Evolutionary conservation across 768 basidiomycete species (phyloP).

Genomic region (Leccinum arenicola): DNA sequence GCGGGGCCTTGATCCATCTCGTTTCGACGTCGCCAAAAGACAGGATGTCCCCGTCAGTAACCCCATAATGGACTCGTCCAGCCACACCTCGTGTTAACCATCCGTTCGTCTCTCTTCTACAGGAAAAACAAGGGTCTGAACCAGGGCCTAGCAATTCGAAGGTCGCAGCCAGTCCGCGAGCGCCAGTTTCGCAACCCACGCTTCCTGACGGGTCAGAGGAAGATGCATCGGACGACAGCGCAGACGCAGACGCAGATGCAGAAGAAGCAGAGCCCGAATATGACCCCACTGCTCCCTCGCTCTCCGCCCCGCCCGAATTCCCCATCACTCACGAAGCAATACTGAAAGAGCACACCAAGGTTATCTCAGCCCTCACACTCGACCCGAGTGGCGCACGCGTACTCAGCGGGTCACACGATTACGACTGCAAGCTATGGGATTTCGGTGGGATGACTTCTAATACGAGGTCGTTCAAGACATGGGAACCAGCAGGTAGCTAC

Average conservation of each 20-base stretch:
- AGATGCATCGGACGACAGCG: constrained; percentile 26
- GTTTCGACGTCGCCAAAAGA: constrained; percentile 76
- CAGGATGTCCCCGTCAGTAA: constrained; percentile 35
- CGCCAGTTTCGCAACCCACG: background rate
- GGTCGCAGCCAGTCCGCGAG: constrained; percentile 23
- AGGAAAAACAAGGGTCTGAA: constrained; percentile 15
- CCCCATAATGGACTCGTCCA: constrained; percentile 4
- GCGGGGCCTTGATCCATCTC: constrained; percentile 66
- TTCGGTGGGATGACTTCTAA: constrained; percentile 95
- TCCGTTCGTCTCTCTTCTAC: constrained; percentile 3
- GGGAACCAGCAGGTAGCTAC: constrained; percentile 93
- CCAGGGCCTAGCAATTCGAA: constrained; percentile 20
- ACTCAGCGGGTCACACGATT: constrained; percentile 91
- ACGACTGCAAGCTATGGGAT: constrained; percentile 98
- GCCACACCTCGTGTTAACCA: constrained; percentile 24
- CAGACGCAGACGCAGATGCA: constrained; percentile 8
- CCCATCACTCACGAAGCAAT: constrained; percentile 89
- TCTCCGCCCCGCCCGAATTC: constrained; percentile 50
- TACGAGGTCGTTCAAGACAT: constrained; percentile 93
- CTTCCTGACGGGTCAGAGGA: constrained; percentile 17
- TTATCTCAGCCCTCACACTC: constrained; percentile 86
- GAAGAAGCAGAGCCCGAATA: constrained; percentile 45
- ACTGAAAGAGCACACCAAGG: constrained; percentile 95
- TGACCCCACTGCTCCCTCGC: constrained; percentile 45
- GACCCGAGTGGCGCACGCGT: constrained; percentile 95